Conservation (phyloP, 257 asterid genomes). For the Nyctanthes arbortristis region DNA sequence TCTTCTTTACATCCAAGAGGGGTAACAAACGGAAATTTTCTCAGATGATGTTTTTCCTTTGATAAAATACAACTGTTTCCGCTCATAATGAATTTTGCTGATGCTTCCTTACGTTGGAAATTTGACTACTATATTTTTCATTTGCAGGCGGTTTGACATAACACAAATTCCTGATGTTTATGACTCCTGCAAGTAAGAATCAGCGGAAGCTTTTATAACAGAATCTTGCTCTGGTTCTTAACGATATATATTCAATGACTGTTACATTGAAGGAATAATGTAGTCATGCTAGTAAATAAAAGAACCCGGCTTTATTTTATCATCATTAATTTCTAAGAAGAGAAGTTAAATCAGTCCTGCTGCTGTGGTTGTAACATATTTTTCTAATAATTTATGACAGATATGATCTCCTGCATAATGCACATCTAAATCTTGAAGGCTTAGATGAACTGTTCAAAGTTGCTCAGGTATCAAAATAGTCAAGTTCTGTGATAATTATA, state of each 20-base stretch:
- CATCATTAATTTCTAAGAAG: conserved; percentile 3
- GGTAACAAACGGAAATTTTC: neutral
- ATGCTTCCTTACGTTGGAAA: conserved; percentile 6
- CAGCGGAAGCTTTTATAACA: neutral
- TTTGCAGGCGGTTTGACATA: conserved; percentile 83
- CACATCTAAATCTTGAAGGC: conserved; percentile 78
- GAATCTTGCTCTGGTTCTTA: conserved; percentile 6
- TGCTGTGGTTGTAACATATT: conserved; percentile 16
- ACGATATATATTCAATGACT: neutral
- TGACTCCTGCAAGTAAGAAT: conserved; percentile 96
- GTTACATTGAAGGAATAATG: neutral
- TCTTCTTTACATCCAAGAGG: neutral
- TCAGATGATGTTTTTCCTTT: conserved; percentile 8
- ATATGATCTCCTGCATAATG: conserved; percentile 96
- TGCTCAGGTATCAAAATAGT: conserved; percentile 72
- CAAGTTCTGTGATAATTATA: conserved; percentile 15
- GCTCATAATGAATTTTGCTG: conserved; percentile 3
- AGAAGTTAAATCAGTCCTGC: conserved; percentile 8
- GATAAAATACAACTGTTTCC: neutral
- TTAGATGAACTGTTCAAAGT: conserved; percentile 83
- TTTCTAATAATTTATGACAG: conserved; percentile 40
- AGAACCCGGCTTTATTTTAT: neutral
- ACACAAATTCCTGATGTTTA: conserved; percentile 97
- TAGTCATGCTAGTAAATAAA: conserved; percentile 8
- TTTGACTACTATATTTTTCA: conserved; percentile 26